Evolutionary conservation across 371 early-diverging fungal species (phyloP).

Genomic region (Mortierella sp.): DNA sequence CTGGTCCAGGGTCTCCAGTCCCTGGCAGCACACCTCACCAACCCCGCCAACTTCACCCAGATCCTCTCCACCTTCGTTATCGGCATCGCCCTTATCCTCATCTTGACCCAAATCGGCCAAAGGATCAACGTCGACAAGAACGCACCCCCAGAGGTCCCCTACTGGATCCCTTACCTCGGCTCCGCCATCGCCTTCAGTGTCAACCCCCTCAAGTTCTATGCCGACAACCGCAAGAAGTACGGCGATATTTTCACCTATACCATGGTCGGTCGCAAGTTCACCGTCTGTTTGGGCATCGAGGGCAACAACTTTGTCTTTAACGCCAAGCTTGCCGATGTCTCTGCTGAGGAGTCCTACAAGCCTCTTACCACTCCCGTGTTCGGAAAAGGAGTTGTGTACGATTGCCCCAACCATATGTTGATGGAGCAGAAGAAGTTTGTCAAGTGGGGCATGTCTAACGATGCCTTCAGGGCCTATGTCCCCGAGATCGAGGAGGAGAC

Average conservation of each 20-base stretch:
- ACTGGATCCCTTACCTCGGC: conserved; percentile 93
- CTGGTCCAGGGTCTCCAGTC: conserved; percentile 54
- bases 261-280: conserved; percentile 94
- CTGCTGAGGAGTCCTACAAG: conserved; percentile 96
- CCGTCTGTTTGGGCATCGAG: conserved; percentile 90
- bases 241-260: conserved; percentile 95
- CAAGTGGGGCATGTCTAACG: conserved; percentile 91
- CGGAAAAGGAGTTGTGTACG: conserved; percentile 97
- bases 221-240: conserved; percentile 78
- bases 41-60: conserved; percentile 54
- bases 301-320: conserved; percentile 98
- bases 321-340: conserved; percentile 88
- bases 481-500: conserved; percentile 91
- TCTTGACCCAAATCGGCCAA: conserved; percentile 59
- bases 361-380: conserved; percentile 96
- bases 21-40: conserved; percentile 47
- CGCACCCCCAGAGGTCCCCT: conserved; percentile 88
- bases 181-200: conserved; percentile 91
- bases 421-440: conserved; percentile 99
- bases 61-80: conserved; percentile 43
- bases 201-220: conserved; percentile 90
- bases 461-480: conserved; percentile 90
- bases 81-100: conserved; percentile 44
- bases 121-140: conserved; percentile 69
- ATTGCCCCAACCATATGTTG: conserved; percentile 91